Conservation (phyloP, 495 filamentous ascomycete genomes). For the Penicillium canescens region DNA sequence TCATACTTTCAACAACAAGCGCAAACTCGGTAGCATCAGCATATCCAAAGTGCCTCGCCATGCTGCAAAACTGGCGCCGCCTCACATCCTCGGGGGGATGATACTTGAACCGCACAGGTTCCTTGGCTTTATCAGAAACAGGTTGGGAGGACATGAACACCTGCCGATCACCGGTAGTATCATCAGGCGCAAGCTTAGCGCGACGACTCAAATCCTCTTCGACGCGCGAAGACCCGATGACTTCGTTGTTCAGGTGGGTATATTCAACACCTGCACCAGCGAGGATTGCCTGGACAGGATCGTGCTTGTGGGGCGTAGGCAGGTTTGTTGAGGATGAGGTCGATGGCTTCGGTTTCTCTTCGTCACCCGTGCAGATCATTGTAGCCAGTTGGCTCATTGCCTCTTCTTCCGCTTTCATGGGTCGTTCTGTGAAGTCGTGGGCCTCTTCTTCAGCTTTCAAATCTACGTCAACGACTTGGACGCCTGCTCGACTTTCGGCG, state of each 20-base stretch:
- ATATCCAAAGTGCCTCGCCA: constrained; percentile 81
- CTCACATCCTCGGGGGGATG: constrained; percentile 74
- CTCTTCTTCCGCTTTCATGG: constrained; percentile 40
- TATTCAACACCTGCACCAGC: constrained; percentile 89
- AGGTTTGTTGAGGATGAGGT: constrained; percentile 2
- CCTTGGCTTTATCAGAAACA: neutral
- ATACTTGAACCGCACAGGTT: constrained; percentile 61
- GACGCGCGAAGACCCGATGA: constrained; percentile 83
- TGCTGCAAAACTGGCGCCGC: constrained; percentile 84
- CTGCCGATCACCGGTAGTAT: constrained; percentile 47
- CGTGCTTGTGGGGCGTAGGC: constrained; percentile 49
- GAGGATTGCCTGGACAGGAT: constrained; percentile 87
- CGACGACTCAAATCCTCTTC: constrained; percentile 77
- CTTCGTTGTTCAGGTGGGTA: constrained; percentile 94
- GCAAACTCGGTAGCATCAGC: constrained; percentile 81
- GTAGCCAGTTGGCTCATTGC: constrained; percentile 78
- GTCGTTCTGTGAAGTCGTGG: constrained; percentile 8
- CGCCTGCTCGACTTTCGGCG: constrained; percentile 85
- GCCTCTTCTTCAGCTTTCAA: constrained; percentile 60
- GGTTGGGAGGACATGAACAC: constrained; percentile 48
- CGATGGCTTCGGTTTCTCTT: constrained; percentile 28
- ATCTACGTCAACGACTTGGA: constrained; percentile 74
- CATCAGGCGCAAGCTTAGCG: constrained; percentile 62
- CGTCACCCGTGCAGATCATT: constrained; percentile 59
- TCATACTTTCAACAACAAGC: constrained; percentile 90